Evolutionary conservation across 495 filamentous ascomycete genomes (phyloP).

Genomic region (Tuber umbilicatum): DNA sequence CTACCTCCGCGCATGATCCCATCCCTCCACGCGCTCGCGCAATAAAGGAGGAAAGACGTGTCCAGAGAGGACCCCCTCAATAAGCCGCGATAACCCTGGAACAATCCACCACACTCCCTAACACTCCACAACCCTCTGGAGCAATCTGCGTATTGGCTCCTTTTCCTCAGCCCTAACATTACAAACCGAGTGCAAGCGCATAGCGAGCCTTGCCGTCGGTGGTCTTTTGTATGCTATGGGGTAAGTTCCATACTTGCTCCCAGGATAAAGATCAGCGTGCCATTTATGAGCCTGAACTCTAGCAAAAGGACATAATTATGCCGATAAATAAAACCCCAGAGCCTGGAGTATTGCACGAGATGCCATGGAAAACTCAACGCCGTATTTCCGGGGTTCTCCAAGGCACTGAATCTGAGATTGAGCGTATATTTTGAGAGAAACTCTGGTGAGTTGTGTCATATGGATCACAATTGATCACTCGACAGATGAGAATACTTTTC

Average conservation of each 20-base stretch:
- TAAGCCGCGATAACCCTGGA: no score
- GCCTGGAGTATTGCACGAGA: background rate
- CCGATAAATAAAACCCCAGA: background rate
- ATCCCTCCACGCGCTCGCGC: no score
- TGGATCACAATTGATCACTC: background rate
- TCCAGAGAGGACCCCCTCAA: no score
- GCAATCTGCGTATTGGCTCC: no score
- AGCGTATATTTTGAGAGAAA: background rate
- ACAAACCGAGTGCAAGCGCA: background rate
- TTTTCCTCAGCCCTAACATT: background rate
- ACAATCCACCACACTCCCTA: no score
- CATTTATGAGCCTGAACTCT: background rate
- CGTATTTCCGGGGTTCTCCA: background rate
- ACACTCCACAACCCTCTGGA: no score
- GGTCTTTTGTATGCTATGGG: background rate
- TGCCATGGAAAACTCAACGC: background rate
- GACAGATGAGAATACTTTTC: background rate
- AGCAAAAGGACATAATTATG: background rate
- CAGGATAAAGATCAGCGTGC: background rate
- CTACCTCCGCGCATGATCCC: no score
- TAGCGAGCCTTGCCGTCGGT: background rate
- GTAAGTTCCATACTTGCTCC: background rate
- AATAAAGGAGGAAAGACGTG: no score
- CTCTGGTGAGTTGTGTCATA: no score
- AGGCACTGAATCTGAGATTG: background rate